Evolutionary conservation across 768 basidiomycete species (phyloP).

Genomic region (Auricularia auricula-judae): DNA sequence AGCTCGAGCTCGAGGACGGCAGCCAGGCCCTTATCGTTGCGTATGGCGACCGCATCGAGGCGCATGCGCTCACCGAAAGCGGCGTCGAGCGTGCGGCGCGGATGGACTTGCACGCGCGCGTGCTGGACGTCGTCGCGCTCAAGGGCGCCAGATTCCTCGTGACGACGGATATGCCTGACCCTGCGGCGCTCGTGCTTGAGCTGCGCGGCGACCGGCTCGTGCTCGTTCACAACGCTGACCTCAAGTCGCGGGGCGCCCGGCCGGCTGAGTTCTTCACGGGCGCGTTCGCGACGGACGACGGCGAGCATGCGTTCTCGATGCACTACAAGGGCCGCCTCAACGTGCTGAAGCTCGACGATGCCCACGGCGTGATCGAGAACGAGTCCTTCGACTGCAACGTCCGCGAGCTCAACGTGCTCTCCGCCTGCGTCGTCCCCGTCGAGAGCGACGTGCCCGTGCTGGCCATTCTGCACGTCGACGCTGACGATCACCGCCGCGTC

Average conservation of each 20-base stretch:
- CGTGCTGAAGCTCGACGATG: conserved; percentile 41
- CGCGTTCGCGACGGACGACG: conserved; percentile 53
- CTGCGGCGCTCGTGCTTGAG: conserved; percentile 14
- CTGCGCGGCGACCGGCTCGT: conserved; percentile 33
- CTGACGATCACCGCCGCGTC: conserved; percentile 25
- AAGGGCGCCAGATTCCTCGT: conserved; percentile 39
- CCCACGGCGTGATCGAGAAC: conserved; percentile 3
- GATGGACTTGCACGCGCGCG: not conserved
- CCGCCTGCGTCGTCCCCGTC: conserved; percentile 49
- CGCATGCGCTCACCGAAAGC: conserved; percentile 45
- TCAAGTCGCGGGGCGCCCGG: conserved; percentile 39
- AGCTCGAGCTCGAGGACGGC: conserved; percentile 47
- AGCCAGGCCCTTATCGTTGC: conserved; percentile 56
- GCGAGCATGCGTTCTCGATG: conserved; percentile 43
- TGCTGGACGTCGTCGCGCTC: not conserved
- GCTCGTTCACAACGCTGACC: conserved; percentile 37
- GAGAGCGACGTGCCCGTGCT: conserved; percentile 32
- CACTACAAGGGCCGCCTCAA: conserved; percentile 64
- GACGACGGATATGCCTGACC: conserved; percentile 67
- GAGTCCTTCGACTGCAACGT: conserved; percentile 31
- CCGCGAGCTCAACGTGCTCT: conserved; percentile 57
- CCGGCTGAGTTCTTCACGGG: conserved; percentile 63
- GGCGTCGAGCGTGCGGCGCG: conserved; percentile 41
- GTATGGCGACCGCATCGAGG: conserved; percentile 53
- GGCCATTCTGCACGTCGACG: conserved; percentile 59